Percentiles rank a stretch among this genome's conserved stretches.
These are phyloP conservation scores for Cydonia oblonga DNA, from an alignment of 331 rosid genomes.

Conservation along the genomic window DNA sequence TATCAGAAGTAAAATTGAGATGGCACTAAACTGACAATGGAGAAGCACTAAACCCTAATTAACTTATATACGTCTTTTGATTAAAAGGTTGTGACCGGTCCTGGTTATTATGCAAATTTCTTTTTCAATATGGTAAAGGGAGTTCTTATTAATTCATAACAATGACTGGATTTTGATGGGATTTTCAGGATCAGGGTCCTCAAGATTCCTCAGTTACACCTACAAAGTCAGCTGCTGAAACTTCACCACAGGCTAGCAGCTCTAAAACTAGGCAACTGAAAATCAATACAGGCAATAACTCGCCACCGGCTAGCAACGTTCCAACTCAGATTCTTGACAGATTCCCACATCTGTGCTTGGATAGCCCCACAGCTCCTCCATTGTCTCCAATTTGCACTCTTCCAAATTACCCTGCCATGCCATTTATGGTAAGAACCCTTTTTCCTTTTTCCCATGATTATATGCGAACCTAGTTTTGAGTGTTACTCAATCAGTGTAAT, in stretches of 20 bases:
- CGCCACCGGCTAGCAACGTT: background rate
- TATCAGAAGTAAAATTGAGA: background rate
- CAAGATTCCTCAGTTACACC: background rate
- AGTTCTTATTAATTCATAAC: background rate
- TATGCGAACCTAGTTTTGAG: background rate
- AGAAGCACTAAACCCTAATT: background rate
- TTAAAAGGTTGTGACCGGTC: no score
- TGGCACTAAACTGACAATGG: background rate
- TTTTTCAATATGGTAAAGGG: background rate
- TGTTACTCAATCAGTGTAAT: background rate
- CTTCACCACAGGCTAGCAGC: constrained; percentile 3
- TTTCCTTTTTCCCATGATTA: background rate
- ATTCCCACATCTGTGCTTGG: constrained; percentile 35
- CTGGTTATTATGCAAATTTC: background rate
- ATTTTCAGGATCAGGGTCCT: background rate
- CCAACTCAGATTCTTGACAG: constrained; percentile 14
- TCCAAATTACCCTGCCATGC: constrained; percentile 2
- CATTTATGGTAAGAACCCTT: constrained; percentile 9
- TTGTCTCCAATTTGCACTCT: background rate
- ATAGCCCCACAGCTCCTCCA: constrained; percentile 8
- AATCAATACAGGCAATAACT: background rate
- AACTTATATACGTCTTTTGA: no score
- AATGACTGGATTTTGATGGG: background rate
- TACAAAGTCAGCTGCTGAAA: background rate
- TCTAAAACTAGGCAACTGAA: background rate